These are phyloP conservation scores for Chaetomidium leptoderma DNA, from an alignment of 495 filamentous ascomycete genomes.

Conservation along the genomic window DNA sequence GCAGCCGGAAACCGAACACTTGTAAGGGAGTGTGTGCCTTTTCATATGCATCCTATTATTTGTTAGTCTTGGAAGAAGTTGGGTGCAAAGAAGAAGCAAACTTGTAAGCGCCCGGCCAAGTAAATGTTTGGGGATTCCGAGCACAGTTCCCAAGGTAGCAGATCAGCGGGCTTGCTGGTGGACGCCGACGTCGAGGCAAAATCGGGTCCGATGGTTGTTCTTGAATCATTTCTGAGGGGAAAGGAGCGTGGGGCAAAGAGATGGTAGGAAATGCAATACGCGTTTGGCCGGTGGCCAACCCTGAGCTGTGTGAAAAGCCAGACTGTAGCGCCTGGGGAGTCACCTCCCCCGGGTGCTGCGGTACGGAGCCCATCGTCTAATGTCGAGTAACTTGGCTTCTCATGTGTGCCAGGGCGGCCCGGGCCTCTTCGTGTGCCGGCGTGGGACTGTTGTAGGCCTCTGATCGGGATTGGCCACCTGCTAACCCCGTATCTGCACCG, in stretches of 20 bases:
- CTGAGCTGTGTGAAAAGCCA: background rate
- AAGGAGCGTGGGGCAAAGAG: background rate
- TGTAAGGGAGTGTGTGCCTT: background rate
- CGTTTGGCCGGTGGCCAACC: background rate
- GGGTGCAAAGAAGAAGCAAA: background rate
- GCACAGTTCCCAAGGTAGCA: no score
- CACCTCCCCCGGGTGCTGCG: background rate
- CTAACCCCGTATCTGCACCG: no score
- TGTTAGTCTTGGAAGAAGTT: background rate
- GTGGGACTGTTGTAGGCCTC: background rate
- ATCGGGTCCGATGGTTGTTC: background rate
- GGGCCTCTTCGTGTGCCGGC: background rate
- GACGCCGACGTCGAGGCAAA: no score
- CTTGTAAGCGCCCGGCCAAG: background rate
- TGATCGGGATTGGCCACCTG: background rate
- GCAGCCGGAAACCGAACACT: background rate
- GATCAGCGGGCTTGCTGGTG: no score
- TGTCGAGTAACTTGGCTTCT: conserved; percentile 5
- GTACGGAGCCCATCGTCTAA: conserved; percentile 8
- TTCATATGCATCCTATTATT: conserved; percentile 4
- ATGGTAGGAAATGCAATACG: no score
- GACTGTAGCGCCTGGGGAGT: conserved; percentile 6
- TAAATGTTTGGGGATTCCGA: background rate
- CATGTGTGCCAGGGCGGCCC: conserved; percentile 6
- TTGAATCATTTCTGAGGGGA: background rate